A percentile compares a stretch with the other conserved stretches of the same genome.
These are phyloP conservation scores for Pestalotiopsis sp. DNA, from an alignment of 2,329 filamentous ascomycete genomes.

Conservation along the genomic window DNA sequence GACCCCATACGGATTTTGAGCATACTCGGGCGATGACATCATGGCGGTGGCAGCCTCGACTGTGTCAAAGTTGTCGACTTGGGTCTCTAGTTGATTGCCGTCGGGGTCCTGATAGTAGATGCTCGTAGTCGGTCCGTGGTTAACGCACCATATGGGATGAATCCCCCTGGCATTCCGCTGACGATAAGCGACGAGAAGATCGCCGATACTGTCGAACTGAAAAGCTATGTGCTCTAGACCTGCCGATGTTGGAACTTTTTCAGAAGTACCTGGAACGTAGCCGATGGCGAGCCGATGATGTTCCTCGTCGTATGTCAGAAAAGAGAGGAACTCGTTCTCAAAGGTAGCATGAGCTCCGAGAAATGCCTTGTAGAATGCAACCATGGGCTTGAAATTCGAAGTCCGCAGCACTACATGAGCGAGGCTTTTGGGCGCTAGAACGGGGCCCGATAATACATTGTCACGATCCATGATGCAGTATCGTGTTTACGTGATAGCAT, in stretches of 20 bases:
- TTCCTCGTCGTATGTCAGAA: too few relatives aligned
- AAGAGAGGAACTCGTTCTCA: too few relatives aligned
- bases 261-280: too few relatives aligned
- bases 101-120: constrained; percentile 55
- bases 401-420: too few relatives aligned
- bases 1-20: constrained; percentile 44
- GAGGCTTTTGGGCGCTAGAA: too few relatives aligned
- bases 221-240: constrained; percentile 48
- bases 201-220: constrained; percentile 36
- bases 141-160: constrained; percentile 44
- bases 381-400: too few relatives aligned
- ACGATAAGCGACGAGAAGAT: constrained; percentile 39
- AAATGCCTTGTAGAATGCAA: too few relatives aligned
- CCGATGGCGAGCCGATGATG: too few relatives aligned
- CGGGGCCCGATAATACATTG: too few relatives aligned
- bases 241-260: constrained; percentile 3
- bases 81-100: constrained; percentile 49
- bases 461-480: too few relatives aligned
- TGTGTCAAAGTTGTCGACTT: constrained; percentile 46
- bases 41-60: constrained; percentile 39
- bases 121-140: constrained; percentile 49
- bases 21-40: constrained; percentile 40
- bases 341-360: too few relatives aligned
- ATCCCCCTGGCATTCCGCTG: constrained; percentile 39
- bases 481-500: too few relatives aligned